Base-by-base conservation (phyloP, 176 grass and related monocot genomes). In the Oryza coarctata region DNA sequence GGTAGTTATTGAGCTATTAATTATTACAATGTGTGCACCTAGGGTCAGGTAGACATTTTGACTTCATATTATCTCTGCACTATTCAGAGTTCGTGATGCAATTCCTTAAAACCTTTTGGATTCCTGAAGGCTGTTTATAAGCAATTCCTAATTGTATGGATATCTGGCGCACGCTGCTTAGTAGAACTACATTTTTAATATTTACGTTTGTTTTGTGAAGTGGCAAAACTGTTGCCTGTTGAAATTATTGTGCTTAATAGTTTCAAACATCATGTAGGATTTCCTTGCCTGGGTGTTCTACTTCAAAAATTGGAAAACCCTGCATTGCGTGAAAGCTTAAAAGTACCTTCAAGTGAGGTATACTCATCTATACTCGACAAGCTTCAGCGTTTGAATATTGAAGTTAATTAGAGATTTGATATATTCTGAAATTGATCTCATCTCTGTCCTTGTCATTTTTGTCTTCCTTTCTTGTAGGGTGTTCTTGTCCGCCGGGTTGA, bases 291-390 rank as follows among this genome's bases (percentile, higher is more conserved):
- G 85, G 96, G 96, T 35, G 96, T 98, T 73, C 84, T 95, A 88
- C 89, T 98, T 83, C 96, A 98, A 74, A 98, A 98, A 85, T 79
- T 98, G 85, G 96, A 95, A 90, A 98, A 98, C 78, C 90, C 88
- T 38, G 87, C 93, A 78, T 84, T 98, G 64, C 83, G 96, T 75
- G 90, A 92, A 88, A 91, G 87, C 87, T 89, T 98, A 86, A 93
- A 88, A 93, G 90, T 95, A 80, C 69, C 93, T 86, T 94, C 89
- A 32, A 90, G 92, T 76, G 96, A 98, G 96, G 93, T 98, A 88
- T 72, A 55, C 5, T 73, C 55, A 77, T 77, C 29, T 63, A 47
- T 83, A 82, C 72, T 12, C 61, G 31, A 63, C 85, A 34, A 82
- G 73, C 6, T 45, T 86, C 10, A 38, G n/a, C 55, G 29, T 65